Percentiles rank a stretch among this genome's conserved stretches.
Evolutionary conservation across 2,329 filamentous ascomycete species (phyloP).

Genomic region (Fusarium citri): DNA sequence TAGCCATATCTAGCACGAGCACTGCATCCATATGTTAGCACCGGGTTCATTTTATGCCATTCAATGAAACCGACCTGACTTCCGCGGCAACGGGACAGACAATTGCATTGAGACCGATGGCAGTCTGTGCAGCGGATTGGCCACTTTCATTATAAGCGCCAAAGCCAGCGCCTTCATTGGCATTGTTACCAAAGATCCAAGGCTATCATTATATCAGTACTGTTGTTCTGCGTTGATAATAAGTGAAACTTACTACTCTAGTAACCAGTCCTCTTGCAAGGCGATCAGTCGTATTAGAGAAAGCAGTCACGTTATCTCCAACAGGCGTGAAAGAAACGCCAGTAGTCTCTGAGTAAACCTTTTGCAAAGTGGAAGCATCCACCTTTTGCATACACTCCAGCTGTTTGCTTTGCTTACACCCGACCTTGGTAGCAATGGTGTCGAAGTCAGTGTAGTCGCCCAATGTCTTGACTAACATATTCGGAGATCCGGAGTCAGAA

Average conservation of each 20-base stretch:
- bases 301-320: slow-evolving; percentile 4
- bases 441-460: slow-evolving; percentile 17
- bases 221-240: rapidly evolving
- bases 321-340: slow-evolving; percentile 5
- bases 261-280: slow-evolving; percentile 5
- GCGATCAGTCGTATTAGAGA: slow-evolving; percentile 13
- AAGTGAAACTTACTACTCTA: not conserved
- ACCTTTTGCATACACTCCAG: slow-evolving; percentile 13
- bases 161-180: slow-evolving; percentile 26
- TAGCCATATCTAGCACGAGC: slow-evolving; percentile 10
- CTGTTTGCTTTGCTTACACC: not conserved
- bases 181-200: slow-evolving; percentile 27
- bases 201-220: not conserved
- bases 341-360: slow-evolving; percentile 8
- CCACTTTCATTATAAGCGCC: slow-evolving; percentile 4
- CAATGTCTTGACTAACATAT: slow-evolving; percentile 4
- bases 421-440: slow-evolving; percentile 3
- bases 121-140: not conserved
- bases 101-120: slow-evolving; percentile 8
- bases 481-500: slow-evolving; percentile 3
- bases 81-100: slow-evolving; percentile 14
- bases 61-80: not conserved
- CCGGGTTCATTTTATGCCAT: rapidly evolving
- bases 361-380: slow-evolving; percentile 2
- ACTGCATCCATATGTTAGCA: rapidly evolving